phyloP scores from a whole-genome alignment of 495 filamentous ascomycete genomes.

The Talaromyces trachyspermus region DNA sequence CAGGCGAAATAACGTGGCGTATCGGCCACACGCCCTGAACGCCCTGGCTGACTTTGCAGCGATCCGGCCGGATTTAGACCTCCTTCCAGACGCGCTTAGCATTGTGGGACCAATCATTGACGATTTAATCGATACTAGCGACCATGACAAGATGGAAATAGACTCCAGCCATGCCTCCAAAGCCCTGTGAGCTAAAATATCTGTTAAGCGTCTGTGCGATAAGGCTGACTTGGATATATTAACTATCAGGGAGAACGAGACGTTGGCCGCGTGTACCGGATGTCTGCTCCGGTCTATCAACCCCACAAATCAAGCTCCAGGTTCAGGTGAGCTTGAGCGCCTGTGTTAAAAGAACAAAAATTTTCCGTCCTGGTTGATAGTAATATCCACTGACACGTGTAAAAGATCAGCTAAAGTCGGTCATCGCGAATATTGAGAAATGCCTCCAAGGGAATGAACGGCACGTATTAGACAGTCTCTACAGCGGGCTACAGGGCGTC shows the following conservation, averaged over 20 bases:
- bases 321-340: constrained; percentile 27
- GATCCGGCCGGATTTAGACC: constrained; percentile 54
- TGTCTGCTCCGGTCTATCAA: constrained; percentile 42
- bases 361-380: neutral
- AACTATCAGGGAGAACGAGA: constrained; percentile 24
- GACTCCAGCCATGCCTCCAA: constrained; percentile 37
- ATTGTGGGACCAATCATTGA: constrained; percentile 55
- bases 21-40: constrained; percentile 66
- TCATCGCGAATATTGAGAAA: constrained; percentile 25
- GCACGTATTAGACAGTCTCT: constrained; percentile 35
- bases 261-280: constrained; percentile 38
- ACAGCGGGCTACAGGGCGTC: constrained; percentile 33
- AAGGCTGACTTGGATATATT: constrained; percentile 2
- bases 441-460: constrained; percentile 30
- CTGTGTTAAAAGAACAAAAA: constrained; percentile 16
- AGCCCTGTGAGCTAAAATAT: neutral
- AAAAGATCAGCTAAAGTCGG: constrained; percentile 23
- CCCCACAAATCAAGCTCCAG: constrained; percentile 19
- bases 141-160: constrained; percentile 63
- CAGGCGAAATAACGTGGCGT: constrained; percentile 76
- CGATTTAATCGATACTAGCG: constrained; percentile 43
- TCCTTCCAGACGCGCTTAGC: constrained; percentile 58
- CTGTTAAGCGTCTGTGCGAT: neutral
- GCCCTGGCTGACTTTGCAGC: constrained; percentile 64
- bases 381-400: neutral